These are phyloP conservation scores for Cardiospermum halicacabum DNA, from an alignment of 345 rosid species.

Conservation along the genomic window DNA sequence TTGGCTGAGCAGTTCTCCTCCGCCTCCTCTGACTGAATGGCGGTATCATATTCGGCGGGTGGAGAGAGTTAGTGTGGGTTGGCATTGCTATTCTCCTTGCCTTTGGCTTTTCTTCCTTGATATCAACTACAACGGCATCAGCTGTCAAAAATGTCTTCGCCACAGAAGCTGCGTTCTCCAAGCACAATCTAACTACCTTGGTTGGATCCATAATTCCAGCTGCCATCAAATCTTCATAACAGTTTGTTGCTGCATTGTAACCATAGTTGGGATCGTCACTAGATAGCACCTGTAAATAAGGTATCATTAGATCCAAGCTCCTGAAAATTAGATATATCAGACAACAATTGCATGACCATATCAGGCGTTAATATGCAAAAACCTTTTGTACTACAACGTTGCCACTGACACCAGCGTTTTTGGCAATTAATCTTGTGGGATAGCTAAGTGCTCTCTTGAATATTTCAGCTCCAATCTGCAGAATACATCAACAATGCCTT, in stretches of 20 bases:
- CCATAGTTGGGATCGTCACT: constrained; percentile 51
- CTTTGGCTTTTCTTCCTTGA: constrained; percentile 44
- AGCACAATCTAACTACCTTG: constrained; percentile 88
- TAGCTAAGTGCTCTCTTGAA: constrained; percentile 77
- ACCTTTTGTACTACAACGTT: constrained; percentile 77
- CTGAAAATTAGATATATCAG: not conserved
- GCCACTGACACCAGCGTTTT: constrained; percentile 79
- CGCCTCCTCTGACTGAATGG: constrained; percentile 33
- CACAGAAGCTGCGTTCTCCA: constrained; percentile 90
- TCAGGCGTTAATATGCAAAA: constrained; percentile 4
- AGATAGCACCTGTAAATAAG: constrained; percentile 48
- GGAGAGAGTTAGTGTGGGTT: constrained; percentile 25
- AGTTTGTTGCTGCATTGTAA: constrained; percentile 78
- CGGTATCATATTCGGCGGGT: constrained; percentile 1
- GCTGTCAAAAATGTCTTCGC: constrained; percentile 77
- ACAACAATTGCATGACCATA: not conserved
- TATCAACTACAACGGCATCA: constrained; percentile 76
- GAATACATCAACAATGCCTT: not conserved
- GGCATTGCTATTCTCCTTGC: constrained; percentile 44
- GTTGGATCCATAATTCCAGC: constrained; percentile 90
- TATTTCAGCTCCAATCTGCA: constrained; percentile 89
- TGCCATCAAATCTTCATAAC: constrained; percentile 68
- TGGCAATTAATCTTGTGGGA: constrained; percentile 75
- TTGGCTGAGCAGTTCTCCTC: constrained; percentile 8
- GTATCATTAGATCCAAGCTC: constrained; percentile 6